phyloP scores from a whole-genome alignment of 2,329 filamentous ascomycete species.

The Sporothrix schenckii region DNA sequence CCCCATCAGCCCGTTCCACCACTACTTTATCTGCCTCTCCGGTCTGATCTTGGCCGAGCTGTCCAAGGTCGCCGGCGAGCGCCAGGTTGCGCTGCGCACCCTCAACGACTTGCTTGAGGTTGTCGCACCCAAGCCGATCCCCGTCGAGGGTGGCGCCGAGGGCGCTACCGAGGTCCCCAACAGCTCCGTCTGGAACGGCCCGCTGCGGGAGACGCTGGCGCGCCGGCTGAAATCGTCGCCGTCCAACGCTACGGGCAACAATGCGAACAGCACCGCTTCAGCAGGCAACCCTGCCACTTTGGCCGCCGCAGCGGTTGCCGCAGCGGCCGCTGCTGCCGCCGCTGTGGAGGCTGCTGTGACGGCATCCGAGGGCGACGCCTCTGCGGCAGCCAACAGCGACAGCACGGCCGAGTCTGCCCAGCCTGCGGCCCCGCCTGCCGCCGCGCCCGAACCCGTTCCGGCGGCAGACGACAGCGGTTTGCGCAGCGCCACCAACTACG shows the following conservation, averaged over 20 bases:
- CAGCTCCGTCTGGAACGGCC: slow-evolving; percentile 55
- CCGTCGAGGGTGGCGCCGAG: slow-evolving; percentile 27
- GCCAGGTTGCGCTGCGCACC: slow-evolving; percentile 57
- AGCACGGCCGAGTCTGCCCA: slow-evolving; percentile 25
- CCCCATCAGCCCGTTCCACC: slow-evolving; percentile 64
- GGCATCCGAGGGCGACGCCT: slow-evolving; percentile 37
- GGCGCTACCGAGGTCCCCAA: slow-evolving; percentile 40
- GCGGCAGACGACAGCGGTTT: slow-evolving; percentile 27
- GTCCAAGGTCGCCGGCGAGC: slow-evolving; percentile 55
- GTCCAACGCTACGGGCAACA: neutral
- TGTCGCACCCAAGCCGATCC: slow-evolving; percentile 46
- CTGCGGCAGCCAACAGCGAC: slow-evolving; percentile 36
- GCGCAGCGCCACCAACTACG: slow-evolving; percentile 44
- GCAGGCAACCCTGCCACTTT: neutral
- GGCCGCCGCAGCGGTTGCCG: neutral
- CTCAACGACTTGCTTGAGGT: slow-evolving; percentile 61
- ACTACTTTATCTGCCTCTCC: slow-evolving; percentile 62
- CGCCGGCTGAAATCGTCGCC: slow-evolving; percentile 46
- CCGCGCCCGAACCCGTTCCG: slow-evolving; percentile 28
- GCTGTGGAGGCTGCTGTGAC: slow-evolving; percentile 30
- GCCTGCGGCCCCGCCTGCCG: neutral
- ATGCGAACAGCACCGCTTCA: slow-evolving; percentile 31
- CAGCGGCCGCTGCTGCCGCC: slow-evolving; percentile 42
- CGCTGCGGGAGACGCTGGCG: slow-evolving; percentile 57
- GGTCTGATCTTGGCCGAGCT: slow-evolving; percentile 60